Evolutionary conservation across 2,329 filamentous ascomycete genomes (phyloP).

Genomic region (Diaporthe sp.): DNA sequence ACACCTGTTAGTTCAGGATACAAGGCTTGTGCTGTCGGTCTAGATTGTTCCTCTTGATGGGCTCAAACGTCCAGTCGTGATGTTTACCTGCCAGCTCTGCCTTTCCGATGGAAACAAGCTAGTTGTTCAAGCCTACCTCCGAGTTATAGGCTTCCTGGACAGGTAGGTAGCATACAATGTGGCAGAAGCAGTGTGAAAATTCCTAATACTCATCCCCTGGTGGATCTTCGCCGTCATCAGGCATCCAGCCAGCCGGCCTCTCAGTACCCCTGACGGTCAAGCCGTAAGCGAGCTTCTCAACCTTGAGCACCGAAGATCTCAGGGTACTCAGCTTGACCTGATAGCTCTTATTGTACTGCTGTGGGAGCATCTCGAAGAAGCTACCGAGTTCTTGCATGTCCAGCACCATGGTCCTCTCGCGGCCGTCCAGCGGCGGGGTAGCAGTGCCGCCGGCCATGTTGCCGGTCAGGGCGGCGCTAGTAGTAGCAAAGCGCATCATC

Average conservation of each 20-base stretch:
- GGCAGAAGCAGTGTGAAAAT: neutral
- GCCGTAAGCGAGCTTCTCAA: constrained; percentile 91
- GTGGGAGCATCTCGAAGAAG: constrained; percentile 80
- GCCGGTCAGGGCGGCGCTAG: constrained; percentile 82
- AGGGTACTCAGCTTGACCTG: constrained; percentile 88
- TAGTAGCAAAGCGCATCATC: constrained; percentile 96
- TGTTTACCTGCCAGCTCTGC: neutral
- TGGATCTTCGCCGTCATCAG: constrained; percentile 68
- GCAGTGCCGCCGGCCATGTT: constrained; percentile 52
- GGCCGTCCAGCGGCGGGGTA: constrained; percentile 43
- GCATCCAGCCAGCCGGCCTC: constrained; percentile 91
- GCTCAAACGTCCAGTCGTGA: neutral
- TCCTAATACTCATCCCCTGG: constrained; percentile 30
- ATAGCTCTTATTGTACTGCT: constrained; percentile 68
- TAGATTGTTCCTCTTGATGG: neutral
- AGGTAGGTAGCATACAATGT: neutral
- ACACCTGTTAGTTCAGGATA: neutral
- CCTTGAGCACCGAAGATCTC: constrained; percentile 90
- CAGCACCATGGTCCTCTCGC: constrained; percentile 74
- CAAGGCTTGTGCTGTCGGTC: neutral
- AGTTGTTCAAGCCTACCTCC: neutral
- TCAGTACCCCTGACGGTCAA: constrained; percentile 89
- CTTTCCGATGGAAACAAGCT: neutral
- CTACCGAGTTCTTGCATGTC: constrained; percentile 86
- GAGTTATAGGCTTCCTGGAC: neutral